Conservation (phyloP, 2,329 filamentous ascomycete genomes). For the Intubia oerlemansii region DNA sequence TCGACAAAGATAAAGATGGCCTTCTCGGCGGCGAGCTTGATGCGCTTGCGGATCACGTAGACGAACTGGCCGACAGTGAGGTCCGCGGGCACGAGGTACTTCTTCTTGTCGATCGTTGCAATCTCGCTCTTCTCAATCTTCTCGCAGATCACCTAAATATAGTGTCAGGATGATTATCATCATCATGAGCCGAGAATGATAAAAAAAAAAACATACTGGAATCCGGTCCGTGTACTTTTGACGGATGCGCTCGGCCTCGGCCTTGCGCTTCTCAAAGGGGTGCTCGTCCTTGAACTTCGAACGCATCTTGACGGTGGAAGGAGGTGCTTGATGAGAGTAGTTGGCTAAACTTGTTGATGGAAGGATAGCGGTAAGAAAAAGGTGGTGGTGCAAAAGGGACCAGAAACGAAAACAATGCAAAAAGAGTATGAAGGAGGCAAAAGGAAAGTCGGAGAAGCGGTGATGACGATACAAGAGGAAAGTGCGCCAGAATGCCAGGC, state of each 20-base stretch:
- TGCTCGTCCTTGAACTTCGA: slow-evolving; percentile 99
- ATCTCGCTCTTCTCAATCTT: slow-evolving; percentile 99
- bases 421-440: too few relatives aligned
- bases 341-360: neutral
- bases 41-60: slow-evolving; percentile 98
- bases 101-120: slow-evolving; percentile 99
- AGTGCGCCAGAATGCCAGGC: too few relatives aligned
- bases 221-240: slow-evolving; percentile 98
- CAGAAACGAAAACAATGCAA: too few relatives aligned
- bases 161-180: slow-evolving; percentile 1
- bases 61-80: slow-evolving; percentile 96
- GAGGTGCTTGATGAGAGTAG: too few relatives aligned
- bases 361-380: too few relatives aligned
- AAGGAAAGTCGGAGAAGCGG: neutral
- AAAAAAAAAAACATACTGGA: slow-evolving; percentile 52
- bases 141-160: slow-evolving; percentile 93
- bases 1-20: slow-evolving; percentile 99
- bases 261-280: slow-evolving; percentile 99
- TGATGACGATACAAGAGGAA: slow-evolving; percentile 2
- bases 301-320: slow-evolving; percentile 47
- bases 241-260: slow-evolving; percentile 95
- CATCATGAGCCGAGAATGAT: too few relatives aligned
- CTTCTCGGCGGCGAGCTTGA: slow-evolving; percentile 98
- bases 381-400: too few relatives aligned
- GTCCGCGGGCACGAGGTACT: slow-evolving; percentile 94